phyloP scores from a whole-genome alignment of 2,329 filamentous ascomycete genomes.

The Nemania serpens region DNA sequence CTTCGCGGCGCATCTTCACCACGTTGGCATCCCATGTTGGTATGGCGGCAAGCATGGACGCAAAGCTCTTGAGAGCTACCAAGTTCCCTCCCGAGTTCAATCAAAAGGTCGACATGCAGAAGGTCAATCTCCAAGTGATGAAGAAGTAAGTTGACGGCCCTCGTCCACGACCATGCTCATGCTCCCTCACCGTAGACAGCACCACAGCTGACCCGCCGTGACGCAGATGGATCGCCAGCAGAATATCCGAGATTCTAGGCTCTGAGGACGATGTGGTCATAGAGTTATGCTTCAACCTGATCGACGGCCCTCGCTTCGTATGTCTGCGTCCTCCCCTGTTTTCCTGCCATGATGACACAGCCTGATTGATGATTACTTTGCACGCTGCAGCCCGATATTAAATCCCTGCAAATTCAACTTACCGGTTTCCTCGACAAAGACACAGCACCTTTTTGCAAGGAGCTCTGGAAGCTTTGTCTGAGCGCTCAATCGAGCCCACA shows the following conservation, averaged over 20 bases:
- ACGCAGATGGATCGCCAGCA: constrained; percentile 86
- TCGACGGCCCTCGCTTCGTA: constrained; percentile 31
- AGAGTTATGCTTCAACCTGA: constrained; percentile 66
- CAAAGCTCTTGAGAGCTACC: constrained; percentile 85
- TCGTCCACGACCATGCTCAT: no score
- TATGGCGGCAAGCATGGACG: constrained; percentile 85
- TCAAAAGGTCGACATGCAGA: constrained; percentile 94
- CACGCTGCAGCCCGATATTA: constrained; percentile 80
- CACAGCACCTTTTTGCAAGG: constrained; percentile 85
- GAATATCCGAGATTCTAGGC: constrained; percentile 85
- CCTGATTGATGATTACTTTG: constrained; percentile 15
- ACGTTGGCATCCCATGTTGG: not conserved
- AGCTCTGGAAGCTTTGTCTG: constrained; percentile 88
- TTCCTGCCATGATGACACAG: not conserved
- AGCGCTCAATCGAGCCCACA: constrained; percentile 88
- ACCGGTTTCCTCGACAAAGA: constrained; percentile 96
- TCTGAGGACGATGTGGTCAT: constrained; percentile 95
- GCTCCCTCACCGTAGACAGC: not conserved
- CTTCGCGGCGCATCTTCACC: not conserved
- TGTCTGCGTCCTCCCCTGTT: not conserved
- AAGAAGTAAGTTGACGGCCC: constrained; percentile 72
- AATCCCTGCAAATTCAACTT: constrained; percentile 90
- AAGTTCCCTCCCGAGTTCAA: constrained; percentile 95
- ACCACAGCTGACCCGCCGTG: constrained; percentile 20
- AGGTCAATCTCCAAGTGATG: constrained; percentile 97